These are phyloP conservation scores for Meripilus lineatus DNA, from an alignment of 1,284 basidiomycete genomes.

Conservation along the genomic window DNA sequence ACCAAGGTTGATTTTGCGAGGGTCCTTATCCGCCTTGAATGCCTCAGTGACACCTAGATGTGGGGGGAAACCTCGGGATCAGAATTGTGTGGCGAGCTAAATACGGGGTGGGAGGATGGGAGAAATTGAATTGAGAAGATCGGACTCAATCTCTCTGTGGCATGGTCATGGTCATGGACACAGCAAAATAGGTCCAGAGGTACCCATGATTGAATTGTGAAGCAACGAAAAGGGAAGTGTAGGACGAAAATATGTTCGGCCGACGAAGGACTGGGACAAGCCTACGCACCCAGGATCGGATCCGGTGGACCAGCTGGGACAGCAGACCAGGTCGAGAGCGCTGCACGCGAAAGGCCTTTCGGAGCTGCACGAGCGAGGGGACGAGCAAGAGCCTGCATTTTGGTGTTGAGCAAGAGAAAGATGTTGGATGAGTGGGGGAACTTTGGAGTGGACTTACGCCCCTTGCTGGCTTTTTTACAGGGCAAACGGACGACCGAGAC, in stretches of 20 bases:
- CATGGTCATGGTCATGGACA: too few relatives aligned
- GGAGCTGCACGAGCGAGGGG: constrained; percentile 28
- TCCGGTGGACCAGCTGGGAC: constrained; percentile 90
- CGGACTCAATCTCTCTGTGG: too few relatives aligned
- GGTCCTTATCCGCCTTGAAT: constrained; percentile 89
- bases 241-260: too few relatives aligned
- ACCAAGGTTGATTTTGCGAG: constrained; percentile 96
- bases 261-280: constrained; percentile 2
- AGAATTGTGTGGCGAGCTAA: too few relatives aligned
- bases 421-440: constrained; percentile 7
- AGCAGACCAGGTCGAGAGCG: constrained; percentile 75
- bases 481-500: too few relatives aligned
- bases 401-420: constrained; percentile 12
- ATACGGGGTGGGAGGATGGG: too few relatives aligned
- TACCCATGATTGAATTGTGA: neutral
- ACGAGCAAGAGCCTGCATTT: constrained; percentile 34
- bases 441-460: constrained; percentile 12
- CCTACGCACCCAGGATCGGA: constrained; percentile 79
- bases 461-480: neutral
- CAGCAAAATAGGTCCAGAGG: neutral
- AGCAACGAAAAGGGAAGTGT: neutral
- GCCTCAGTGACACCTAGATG: constrained; percentile 82
- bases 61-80: too few relatives aligned
- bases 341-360: constrained; percentile 25
- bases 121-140: neutral